These are phyloP conservation scores for Rhazya stricta DNA, from an alignment of 257 asterid genomes.

Conservation along the genomic window DNA sequence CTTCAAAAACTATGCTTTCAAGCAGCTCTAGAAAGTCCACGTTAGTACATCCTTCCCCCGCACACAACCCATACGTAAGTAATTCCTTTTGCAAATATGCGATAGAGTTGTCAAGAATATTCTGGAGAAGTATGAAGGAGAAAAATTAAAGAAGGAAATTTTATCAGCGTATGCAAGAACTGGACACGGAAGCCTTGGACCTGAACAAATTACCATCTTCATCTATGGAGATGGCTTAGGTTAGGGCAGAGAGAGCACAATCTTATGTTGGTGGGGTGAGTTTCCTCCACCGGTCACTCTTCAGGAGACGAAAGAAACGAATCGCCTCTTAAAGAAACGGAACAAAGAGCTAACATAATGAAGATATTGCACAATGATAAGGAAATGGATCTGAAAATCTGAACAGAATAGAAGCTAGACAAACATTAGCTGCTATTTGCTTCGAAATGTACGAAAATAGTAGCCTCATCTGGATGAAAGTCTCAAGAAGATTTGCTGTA, in stretches of 20 bases:
- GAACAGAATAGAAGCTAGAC: not conserved
- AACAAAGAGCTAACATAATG: not conserved
- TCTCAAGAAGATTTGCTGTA: not conserved
- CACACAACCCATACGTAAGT: not conserved
- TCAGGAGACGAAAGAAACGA: not conserved
- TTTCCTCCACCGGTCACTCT: not conserved
- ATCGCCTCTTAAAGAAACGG: not conserved
- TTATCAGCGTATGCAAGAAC: not conserved
- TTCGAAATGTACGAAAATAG: not conserved
- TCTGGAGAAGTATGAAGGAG: not conserved
- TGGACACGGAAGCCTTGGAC: not conserved
- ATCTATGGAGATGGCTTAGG: not conserved
- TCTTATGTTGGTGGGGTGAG: not conserved
- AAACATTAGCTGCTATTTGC: not conserved
- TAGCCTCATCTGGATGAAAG: not conserved
- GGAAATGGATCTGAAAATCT: conserved; percentile 8
- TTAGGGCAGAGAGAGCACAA: not conserved
- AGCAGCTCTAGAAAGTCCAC: not conserved
- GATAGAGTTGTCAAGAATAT: not conserved
- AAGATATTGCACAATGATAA: not conserved
- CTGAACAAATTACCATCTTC: not conserved
- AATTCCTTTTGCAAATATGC: not conserved
- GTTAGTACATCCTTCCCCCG: not conserved
- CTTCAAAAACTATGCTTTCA: not conserved
- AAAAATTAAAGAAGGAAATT: not conserved